Evolutionary conservation across 164 flowering plant genomes (phyloP).

Genomic region (Aristolochia contorta): DNA sequence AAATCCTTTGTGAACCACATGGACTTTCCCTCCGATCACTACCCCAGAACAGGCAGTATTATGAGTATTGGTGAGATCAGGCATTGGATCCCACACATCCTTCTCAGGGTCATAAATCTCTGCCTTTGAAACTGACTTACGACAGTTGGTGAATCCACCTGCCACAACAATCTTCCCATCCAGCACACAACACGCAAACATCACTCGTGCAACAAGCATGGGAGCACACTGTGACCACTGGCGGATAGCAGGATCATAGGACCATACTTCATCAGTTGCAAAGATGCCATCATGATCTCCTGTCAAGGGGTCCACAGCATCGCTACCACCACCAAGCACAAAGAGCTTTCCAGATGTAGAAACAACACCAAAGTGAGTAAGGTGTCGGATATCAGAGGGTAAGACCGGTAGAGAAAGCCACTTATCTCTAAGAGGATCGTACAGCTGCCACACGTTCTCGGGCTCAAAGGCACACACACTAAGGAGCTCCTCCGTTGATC

Average conservation of each 20-base stretch:
- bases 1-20: conserved; percentile 80
- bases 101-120: conserved; percentile 82
- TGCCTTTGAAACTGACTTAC: conserved; percentile 74
- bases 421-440: conserved; percentile 64
- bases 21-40: conserved; percentile 68
- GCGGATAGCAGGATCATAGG: conserved; percentile 59
- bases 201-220: conserved; percentile 83
- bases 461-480: conserved; percentile 82
- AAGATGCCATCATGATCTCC: conserved; percentile 93
- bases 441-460: conserved; percentile 86
- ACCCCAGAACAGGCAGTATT: conserved; percentile 75
- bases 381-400: conserved; percentile 75
- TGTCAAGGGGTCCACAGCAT: conserved; percentile 81
- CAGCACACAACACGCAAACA: conserved; percentile 89
- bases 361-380: conserved; percentile 74
- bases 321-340: conserved; percentile 94
- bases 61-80: conserved; percentile 69
- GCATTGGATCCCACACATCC: conserved; percentile 68
- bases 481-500: conserved; percentile 59
- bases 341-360: conserved; percentile 68
- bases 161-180: conserved; percentile 85
- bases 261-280: conserved; percentile 92
- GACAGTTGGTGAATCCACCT: conserved; percentile 80
- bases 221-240: conserved; percentile 58
- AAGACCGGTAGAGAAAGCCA: conserved; percentile 84